Conservation (phyloP, 2,329 filamentous ascomycete genomes). For the Didymellaceae sp. region DNA sequence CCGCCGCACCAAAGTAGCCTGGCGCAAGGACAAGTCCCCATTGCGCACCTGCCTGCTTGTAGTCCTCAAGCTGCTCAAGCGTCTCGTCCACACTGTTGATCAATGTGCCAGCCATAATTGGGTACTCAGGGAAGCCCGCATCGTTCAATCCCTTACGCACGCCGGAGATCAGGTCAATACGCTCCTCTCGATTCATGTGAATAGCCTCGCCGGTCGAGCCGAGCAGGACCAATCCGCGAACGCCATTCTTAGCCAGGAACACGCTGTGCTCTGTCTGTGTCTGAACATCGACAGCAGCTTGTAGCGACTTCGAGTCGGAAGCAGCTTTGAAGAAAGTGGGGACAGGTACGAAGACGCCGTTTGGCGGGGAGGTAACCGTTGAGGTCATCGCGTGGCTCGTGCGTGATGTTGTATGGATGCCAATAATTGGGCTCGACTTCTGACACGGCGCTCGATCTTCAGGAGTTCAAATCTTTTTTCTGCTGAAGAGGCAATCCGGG, state of each 20-base stretch:
- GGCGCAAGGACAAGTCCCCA: conserved; percentile 69
- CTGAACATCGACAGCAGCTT: conserved; percentile 63
- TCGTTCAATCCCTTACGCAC: conserved; percentile 63
- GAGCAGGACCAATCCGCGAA: conserved; percentile 67
- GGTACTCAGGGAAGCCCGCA: conserved; percentile 64
- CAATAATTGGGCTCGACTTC: no score
- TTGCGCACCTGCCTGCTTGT: conserved; percentile 63
- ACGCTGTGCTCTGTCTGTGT: conserved; percentile 65
- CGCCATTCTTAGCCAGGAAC: conserved; percentile 66
- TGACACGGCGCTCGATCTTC: no score
- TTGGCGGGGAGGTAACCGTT: conserved; percentile 26
- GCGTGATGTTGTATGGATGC: not conserved
- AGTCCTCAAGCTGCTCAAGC: conserved; percentile 62
- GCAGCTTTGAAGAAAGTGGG: conserved; percentile 69
- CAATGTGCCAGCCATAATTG: conserved; percentile 68
- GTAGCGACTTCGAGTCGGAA: conserved; percentile 53
- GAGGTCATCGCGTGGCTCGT: conserved; percentile 15
- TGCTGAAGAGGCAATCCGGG: no score
- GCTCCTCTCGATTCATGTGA: conserved; percentile 65
- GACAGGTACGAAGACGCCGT: conserved; percentile 52
- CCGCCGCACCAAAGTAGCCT: conserved; percentile 68
- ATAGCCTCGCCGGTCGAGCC: conserved; percentile 71
- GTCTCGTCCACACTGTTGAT: conserved; percentile 69
- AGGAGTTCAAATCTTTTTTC: no score
- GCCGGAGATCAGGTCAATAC: conserved; percentile 60